A percentile compares a stretch with the other conserved stretches of the same genome.
Evolutionary conservation across 768 basidiomycete genomes (phyloP).

Genomic region (Boletus rufocinnamomeus): DNA sequence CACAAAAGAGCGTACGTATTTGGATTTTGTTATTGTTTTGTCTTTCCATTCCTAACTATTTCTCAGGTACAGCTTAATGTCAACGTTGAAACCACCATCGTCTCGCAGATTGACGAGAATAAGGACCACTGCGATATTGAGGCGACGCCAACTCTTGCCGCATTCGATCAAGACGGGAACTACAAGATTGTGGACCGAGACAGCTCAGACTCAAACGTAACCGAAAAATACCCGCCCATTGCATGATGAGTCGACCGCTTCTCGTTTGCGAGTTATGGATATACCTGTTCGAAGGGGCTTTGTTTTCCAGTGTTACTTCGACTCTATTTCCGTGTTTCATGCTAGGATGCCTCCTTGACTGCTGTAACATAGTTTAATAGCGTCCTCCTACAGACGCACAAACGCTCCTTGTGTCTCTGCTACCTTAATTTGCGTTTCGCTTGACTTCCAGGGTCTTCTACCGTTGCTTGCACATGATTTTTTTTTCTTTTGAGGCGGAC

Average conservation of each 20-base stretch:
- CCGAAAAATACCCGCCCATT: conserved; percentile 17
- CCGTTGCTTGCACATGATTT: not conserved
- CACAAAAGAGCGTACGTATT: conserved; percentile 27
- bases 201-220: conserved; percentile 17
- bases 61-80: conserved; percentile 28
- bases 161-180: conserved; percentile 16
- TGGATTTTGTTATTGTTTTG: not conserved
- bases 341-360: conserved; percentile 3
- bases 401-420: not conserved
- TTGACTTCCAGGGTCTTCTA: conserved; percentile 5
- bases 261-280: not conserved
- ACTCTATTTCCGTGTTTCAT: not conserved
- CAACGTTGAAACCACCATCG: conserved; percentile 37
- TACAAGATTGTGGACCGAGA: conserved; percentile 19
- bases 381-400: not conserved
- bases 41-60: not conserved
- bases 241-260: conserved; percentile 8
- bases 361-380: conserved; percentile 13
- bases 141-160: conserved; percentile 8
- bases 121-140: conserved; percentile 29
- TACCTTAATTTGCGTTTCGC: conserved; percentile 3
- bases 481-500: not conserved
- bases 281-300: conserved; percentile 10
- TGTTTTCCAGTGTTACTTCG: not conserved
- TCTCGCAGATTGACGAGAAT: conserved; percentile 33